Percentiles rank a stretch among this genome's conserved stretches.
Evolutionary conservation across 768 basidiomycete genomes (phyloP).

Genomic region (Leucogyrophana mollusca): DNA sequence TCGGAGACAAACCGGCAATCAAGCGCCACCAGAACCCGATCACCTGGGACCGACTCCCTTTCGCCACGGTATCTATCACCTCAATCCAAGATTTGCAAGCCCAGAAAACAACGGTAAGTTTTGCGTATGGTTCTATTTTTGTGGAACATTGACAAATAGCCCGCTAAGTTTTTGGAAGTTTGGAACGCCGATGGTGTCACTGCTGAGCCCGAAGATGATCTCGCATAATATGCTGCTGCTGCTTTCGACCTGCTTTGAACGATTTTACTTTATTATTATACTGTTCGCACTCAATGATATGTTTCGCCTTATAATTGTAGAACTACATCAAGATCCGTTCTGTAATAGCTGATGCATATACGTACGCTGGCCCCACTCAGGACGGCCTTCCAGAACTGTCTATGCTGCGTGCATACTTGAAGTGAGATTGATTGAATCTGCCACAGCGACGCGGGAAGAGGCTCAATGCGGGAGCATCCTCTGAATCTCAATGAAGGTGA

Average conservation of each 20-base stretch:
- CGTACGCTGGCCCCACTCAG: too few relatives aligned
- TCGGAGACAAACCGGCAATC: constrained; percentile 79
- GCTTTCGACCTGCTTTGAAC: neutral
- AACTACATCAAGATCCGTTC: too few relatives aligned
- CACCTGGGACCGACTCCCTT: constrained; percentile 74
- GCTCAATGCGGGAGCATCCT: too few relatives aligned
- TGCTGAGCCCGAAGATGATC: constrained; percentile 58
- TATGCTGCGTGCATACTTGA: too few relatives aligned
- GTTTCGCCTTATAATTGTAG: too few relatives aligned
- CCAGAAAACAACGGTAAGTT: constrained; percentile 66
- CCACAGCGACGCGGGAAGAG: too few relatives aligned
- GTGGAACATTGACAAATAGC: neutral
- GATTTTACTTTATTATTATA: neutral
- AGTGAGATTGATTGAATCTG: too few relatives aligned
- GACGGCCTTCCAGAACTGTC: too few relatives aligned
- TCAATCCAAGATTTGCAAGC: constrained; percentile 58
- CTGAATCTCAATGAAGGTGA: too few relatives aligned
- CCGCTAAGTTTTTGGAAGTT: constrained; percentile 62
- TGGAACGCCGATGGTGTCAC: constrained; percentile 81
- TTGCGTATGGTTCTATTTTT: constrained; percentile 7
- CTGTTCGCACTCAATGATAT: too few relatives aligned
- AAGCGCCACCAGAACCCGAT: constrained; percentile 63
- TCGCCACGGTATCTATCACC: constrained; percentile 55
- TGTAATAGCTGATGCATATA: too few relatives aligned
- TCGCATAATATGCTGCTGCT: constrained; percentile 27